These are phyloP conservation scores for Yamadazyma phyllophila DNA, from an alignment of 805 yeast genomes.

Conservation along the genomic window DNA sequence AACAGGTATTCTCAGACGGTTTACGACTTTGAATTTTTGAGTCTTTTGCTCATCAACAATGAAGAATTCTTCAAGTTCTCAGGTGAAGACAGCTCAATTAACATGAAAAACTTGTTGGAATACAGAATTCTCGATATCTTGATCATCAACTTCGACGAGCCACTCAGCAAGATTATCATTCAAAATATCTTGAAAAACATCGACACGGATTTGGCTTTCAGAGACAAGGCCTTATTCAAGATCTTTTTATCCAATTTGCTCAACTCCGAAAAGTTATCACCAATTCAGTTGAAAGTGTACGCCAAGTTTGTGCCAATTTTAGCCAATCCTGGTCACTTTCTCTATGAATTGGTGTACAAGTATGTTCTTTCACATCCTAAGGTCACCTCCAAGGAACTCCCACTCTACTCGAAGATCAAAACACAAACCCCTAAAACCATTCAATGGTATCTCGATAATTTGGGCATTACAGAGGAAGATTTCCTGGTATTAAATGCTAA, in stretches of 20 bases:
- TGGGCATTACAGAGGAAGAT: constrained; percentile 33
- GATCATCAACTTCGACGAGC: constrained; percentile 42
- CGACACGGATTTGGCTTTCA: constrained; percentile 38
- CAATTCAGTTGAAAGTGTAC: constrained; percentile 50
- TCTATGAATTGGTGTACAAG: constrained; percentile 69
- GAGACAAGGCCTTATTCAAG: constrained; percentile 55
- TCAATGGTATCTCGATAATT: constrained; percentile 51
- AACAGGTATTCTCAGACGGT: constrained; percentile 25
- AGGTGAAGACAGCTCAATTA: constrained; percentile 32
- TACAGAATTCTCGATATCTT: constrained; percentile 53
- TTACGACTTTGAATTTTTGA: constrained; percentile 72
- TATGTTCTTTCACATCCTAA: constrained; percentile 61
- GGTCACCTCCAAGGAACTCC: constrained; percentile 41
- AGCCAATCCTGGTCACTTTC: constrained; percentile 65
- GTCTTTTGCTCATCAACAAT: constrained; percentile 60
- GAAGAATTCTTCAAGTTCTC: constrained; percentile 53
- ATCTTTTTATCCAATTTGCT: constrained; percentile 50
- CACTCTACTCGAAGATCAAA: constrained; percentile 42
- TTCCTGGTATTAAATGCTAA: constrained; percentile 49
- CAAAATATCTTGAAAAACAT: constrained; percentile 43
- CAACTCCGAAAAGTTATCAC: constrained; percentile 23
- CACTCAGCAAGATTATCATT: constrained; percentile 45
- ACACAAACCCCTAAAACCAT: constrained; percentile 53
- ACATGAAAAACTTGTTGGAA: constrained; percentile 57
- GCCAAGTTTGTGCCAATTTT: constrained; percentile 58